A percentile compares a stretch with the other conserved stretches of the same genome.
Conservation (phyloP, 1,284 basidiomycete species). For the Apiotrichum siamense region DNA sequence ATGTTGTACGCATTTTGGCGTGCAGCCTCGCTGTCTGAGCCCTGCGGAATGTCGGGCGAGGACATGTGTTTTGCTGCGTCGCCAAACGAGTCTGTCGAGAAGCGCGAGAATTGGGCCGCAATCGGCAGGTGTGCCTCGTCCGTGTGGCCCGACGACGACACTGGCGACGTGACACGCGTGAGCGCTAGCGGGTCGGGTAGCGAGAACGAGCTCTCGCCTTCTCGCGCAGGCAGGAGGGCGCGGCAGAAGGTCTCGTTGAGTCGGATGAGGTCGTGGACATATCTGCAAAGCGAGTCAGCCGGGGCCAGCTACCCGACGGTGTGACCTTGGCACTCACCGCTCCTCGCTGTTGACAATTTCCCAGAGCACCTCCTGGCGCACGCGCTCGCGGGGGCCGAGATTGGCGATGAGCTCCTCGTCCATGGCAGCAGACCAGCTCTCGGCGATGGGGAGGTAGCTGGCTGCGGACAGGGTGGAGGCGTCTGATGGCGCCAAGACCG, state of each 20-base stretch:
- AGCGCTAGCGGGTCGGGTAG: slow-evolving; percentile 40
- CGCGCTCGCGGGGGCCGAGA: slow-evolving; percentile 84
- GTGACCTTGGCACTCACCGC: slow-evolving; percentile 56
- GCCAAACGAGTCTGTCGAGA: slow-evolving; percentile 12
- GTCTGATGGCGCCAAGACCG: slow-evolving; percentile 6
- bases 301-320: background rate
- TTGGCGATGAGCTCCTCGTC: slow-evolving; percentile 92
- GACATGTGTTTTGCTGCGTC: background rate
- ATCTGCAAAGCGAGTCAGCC: slow-evolving; percentile 55
- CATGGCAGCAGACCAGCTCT: slow-evolving; percentile 92
- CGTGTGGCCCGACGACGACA: slow-evolving; percentile 4
- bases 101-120: slow-evolving; percentile 66
- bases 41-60: slow-evolving; percentile 2
- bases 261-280: slow-evolving; percentile 79
- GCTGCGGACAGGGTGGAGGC: slow-evolving; percentile 3
- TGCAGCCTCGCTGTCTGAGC: slow-evolving; percentile 9
- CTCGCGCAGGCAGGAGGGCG: slow-evolving; percentile 73
- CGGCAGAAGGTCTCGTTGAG: slow-evolving; percentile 91
- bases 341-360: slow-evolving; percentile 98
- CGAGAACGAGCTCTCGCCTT: slow-evolving; percentile 50
- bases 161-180: slow-evolving; percentile 25
- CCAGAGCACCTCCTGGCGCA: slow-evolving; percentile 92
- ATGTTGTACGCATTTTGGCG: slow-evolving; percentile 32
- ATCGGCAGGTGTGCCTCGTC: slow-evolving; percentile 72
- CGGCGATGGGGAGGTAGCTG: slow-evolving; percentile 53